Evolutionary conservation across 1,284 basidiomycete genomes (phyloP).

Genomic region (Moniliophthora roreri): DNA sequence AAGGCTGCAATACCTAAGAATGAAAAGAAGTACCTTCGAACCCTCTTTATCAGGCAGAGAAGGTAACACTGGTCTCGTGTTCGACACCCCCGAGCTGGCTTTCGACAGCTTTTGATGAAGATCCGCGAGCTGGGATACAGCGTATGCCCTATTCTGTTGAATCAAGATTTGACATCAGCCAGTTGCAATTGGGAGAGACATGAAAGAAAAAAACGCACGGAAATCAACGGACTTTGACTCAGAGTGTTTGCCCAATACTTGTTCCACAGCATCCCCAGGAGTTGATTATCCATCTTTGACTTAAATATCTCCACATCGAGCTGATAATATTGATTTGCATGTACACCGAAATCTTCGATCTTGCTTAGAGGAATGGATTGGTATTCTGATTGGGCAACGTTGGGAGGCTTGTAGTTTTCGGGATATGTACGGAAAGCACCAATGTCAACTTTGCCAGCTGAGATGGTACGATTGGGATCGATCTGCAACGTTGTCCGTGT

Average conservation of each 20-base stretch:
- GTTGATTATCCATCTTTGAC: constrained; percentile 79
- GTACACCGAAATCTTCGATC: constrained; percentile 97
- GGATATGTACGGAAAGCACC: constrained; percentile 98
- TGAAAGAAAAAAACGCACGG: constrained; percentile 50
- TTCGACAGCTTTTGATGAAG: constrained; percentile 84
- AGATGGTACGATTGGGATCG: constrained; percentile 97
- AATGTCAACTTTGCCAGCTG: constrained; percentile 97
- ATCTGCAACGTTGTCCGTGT: constrained; percentile 68
- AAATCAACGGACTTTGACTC: constrained; percentile 87
- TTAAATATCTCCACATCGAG: constrained; percentile 97
- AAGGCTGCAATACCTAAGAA: constrained; percentile 5
- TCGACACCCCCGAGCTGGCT: constrained; percentile 52
- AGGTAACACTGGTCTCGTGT: constrained; percentile 56
- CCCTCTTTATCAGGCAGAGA: constrained; percentile 48
- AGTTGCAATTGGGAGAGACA: constrained; percentile 31
- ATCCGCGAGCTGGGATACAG: constrained; percentile 86
- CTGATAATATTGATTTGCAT: constrained; percentile 95
- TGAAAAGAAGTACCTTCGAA: constrained; percentile 27
- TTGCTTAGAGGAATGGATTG: constrained; percentile 94
- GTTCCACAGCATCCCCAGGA: constrained; percentile 94
- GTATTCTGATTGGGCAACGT: constrained; percentile 73
- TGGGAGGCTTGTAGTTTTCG: constrained; percentile 84
- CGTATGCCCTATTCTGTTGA: constrained; percentile 85
- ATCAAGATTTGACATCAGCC: background rate
- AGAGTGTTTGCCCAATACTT: constrained; percentile 99